A percentile compares a stretch with the other conserved stretches of the same genome.
These are phyloP conservation scores for Chaetomidium leptoderma DNA, from an alignment of 495 filamentous ascomycete species.

Conservation along the genomic window DNA sequence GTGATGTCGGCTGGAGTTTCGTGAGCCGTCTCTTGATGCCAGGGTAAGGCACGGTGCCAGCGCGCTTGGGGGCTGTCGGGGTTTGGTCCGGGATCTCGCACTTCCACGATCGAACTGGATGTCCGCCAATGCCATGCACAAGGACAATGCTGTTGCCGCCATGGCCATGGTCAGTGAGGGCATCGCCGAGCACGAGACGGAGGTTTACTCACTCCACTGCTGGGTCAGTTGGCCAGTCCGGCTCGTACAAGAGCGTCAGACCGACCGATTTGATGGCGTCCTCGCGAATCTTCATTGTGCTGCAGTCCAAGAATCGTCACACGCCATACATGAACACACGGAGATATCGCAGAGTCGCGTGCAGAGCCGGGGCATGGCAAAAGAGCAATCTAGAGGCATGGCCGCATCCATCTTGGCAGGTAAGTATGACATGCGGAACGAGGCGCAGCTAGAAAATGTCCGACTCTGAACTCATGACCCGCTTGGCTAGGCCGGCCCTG, in stretches of 20 bases:
- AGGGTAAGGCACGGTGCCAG: conserved; percentile 12
- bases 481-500: not conserved
- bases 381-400: conserved; percentile 11
- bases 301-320: conserved; percentile 16
- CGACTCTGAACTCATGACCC: not conserved
- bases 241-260: conserved; percentile 38
- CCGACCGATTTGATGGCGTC: conserved; percentile 32
- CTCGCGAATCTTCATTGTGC: conserved; percentile 30
- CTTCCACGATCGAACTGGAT: conserved; percentile 38
- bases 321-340: not conserved
- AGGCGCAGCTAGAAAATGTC: conserved; percentile 5
- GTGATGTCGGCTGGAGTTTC: conserved; percentile 17
- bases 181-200: not conserved
- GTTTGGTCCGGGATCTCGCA: conserved; percentile 13
- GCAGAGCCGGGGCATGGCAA: conserved; percentile 2
- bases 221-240: conserved; percentile 29
- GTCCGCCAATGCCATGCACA: conserved; percentile 37
- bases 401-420: not conserved
- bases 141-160: conserved; percentile 34
- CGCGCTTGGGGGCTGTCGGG: conserved; percentile 16
- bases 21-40: conserved; percentile 17
- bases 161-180: not conserved
- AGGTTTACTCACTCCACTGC: conserved; percentile 36
- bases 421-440: not conserved
- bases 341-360: not conserved